phyloP scores from a whole-genome alignment of 1,284 basidiomycete species.

The Heterobasidion irregulare region DNA sequence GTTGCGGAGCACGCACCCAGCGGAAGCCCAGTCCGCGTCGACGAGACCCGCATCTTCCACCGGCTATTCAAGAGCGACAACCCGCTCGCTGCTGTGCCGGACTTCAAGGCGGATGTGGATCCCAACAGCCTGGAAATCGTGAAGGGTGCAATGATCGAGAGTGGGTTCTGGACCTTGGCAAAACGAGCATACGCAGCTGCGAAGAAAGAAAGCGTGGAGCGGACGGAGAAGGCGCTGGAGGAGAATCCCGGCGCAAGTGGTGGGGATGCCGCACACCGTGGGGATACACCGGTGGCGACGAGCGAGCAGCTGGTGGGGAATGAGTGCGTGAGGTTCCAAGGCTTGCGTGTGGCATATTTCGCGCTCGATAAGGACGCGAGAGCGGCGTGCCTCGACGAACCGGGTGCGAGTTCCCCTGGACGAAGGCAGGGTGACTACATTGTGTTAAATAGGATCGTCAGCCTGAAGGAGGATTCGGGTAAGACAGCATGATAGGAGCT shows the following conservation, averaged over 20 bases:
- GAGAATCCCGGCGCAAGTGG: constrained; percentile 25
- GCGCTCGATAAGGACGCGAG: constrained; percentile 83
- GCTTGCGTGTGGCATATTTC: constrained; percentile 93
- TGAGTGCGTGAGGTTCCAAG: constrained; percentile 96
- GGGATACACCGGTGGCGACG: constrained; percentile 59
- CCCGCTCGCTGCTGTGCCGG: constrained; percentile 61
- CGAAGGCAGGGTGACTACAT: constrained; percentile 66
- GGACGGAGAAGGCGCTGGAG: constrained; percentile 58
- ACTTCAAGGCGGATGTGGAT: constrained; percentile 77
- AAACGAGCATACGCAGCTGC: constrained; percentile 64
- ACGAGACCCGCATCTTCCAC: constrained; percentile 91
- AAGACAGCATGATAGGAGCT: constrained; percentile 38
- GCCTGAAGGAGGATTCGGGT: constrained; percentile 93
- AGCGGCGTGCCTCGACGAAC: constrained; percentile 54
- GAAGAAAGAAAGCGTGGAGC: constrained; percentile 52
- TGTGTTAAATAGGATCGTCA: constrained; percentile 90
- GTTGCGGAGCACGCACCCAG: constrained; percentile 80
- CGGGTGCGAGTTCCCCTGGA: constrained; percentile 31
- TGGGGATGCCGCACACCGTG: constrained; percentile 10
- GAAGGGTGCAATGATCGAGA: constrained; percentile 78
- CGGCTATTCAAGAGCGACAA: constrained; percentile 93
- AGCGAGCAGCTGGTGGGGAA: constrained; percentile 83
- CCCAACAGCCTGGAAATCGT: constrained; percentile 74
- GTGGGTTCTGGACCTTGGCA: constrained; percentile 85
- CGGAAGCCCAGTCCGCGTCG: constrained; percentile 75